These are phyloP conservation scores for Canna indica DNA, from an alignment of 176 grass and related monocot species.

Conservation along the genomic window DNA sequence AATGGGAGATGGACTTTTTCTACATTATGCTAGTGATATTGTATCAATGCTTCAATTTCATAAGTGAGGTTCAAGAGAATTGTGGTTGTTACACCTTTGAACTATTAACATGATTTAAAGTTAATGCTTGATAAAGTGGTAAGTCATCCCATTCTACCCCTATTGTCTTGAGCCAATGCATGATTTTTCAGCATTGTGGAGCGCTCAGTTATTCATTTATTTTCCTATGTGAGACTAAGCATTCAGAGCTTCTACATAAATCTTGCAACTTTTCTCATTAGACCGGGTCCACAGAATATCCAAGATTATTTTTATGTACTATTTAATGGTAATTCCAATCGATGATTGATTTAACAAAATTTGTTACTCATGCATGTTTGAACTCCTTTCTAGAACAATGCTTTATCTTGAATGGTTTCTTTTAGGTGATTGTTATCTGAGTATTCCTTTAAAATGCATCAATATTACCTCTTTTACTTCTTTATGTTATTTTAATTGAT, in stretches of 20 bases:
- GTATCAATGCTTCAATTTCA: background rate
- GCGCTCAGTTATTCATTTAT: background rate
- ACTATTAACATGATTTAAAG: background rate
- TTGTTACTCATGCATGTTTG: background rate
- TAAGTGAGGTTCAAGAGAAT: background rate
- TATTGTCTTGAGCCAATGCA: background rate
- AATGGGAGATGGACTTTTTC: background rate
- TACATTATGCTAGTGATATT: background rate
- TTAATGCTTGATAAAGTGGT: background rate
- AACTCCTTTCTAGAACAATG: background rate
- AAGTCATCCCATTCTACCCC: background rate
- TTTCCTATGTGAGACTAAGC: background rate
- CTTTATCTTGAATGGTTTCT: background rate
- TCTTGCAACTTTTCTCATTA: background rate
- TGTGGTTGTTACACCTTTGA: background rate
- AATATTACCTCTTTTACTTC: background rate
- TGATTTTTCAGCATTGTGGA: background rate
- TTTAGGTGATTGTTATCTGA: background rate
- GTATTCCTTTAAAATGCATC: background rate
- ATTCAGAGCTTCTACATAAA: background rate
- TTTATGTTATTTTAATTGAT: background rate
- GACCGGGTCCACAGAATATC: background rate
- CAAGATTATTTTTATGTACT: background rate
- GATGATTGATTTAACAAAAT: background rate
- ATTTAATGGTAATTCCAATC: background rate